Evolutionary conservation across 306 rosid species (phyloP), one percentile per base, ranked within the genome.

Genomic region (Malus sylvestris): DNA sequence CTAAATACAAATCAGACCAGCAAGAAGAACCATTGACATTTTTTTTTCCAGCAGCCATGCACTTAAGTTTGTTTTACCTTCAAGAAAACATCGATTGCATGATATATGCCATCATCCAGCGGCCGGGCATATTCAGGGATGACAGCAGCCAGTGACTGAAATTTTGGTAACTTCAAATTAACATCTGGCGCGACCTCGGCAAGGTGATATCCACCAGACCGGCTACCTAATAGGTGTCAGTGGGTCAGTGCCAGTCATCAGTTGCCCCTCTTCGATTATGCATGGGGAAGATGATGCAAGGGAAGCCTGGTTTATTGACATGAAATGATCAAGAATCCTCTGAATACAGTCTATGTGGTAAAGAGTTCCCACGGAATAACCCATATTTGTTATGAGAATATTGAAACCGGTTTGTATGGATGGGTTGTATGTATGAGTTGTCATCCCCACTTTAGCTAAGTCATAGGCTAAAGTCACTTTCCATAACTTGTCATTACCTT

Each of bases 151-250:
- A 93, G 90, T 4, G 96, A 85, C 70, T 85, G 94, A 75, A 93
- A 93, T 83, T 90, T 93, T 7, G 89, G 88, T 71, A 86, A 69
- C 86, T 93, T 93, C 76, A 93, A 80, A 79, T 93, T 91, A 61
- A 93, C 98, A 84, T 93, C 98, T 8, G 87, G 84, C 66, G 96
- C 98, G 27, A 89, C 96, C 85, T 91, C 96, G 67, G 95, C 88
- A 74, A 93, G 96, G 83, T 90, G 27, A 93, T 40, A 42, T 93
- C 98, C 18, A 93, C 80, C 79, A 93, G 89, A 84, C 76, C 81
- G 10, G 95, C 94, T 84, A 91, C 98, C 83, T 86, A 77, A 91
- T 67, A 53, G 90, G 87, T 62, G 89, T 82, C 71, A 89, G 52
- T 22, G 87, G 70, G 71, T 89, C 91, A 40, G 83, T 64, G 52